These are phyloP conservation scores for Iberis amara DNA, from an alignment of 441 rosid species.

Conservation along the genomic window DNA sequence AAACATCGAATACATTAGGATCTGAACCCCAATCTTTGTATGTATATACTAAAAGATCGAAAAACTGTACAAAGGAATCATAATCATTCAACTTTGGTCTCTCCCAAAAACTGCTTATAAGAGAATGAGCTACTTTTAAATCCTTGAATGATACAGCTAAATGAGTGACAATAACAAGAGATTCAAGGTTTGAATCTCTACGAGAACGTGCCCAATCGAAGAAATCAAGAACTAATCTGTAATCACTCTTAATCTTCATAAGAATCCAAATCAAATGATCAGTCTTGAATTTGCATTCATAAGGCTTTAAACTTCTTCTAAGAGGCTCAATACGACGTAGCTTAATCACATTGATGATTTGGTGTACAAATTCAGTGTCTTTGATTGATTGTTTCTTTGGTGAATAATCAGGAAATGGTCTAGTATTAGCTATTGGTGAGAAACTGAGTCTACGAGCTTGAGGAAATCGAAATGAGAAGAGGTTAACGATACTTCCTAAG, in stretches of 20 bases:
- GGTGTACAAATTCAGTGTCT: constrained; percentile 65
- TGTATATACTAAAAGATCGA: constrained; percentile 60
- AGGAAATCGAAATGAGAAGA: constrained; percentile 24
- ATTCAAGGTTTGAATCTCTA: constrained; percentile 63
- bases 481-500: constrained; percentile 29
- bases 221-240: constrained; percentile 62
- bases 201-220: constrained; percentile 72
- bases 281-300: constrained; percentile 59
- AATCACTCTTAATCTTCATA: constrained; percentile 66
- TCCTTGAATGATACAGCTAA: constrained; percentile 66
- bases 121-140: constrained; percentile 43
- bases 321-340: constrained; percentile 59
- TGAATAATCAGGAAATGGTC: constrained; percentile 82
- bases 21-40: constrained; percentile 88
- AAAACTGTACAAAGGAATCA: constrained; percentile 45
- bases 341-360: constrained; percentile 60
- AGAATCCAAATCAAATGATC: constrained; percentile 87
- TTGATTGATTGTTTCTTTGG: constrained; percentile 64
- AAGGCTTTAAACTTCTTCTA: constrained; percentile 50
- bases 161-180: constrained; percentile 65
- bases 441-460: constrained; percentile 28
- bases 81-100: constrained; percentile 48
- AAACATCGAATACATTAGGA: constrained; percentile 70
- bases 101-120: constrained; percentile 57
- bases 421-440: constrained; percentile 32